phyloP scores from a whole-genome alignment of 192 early-diverging fungal species.

The Mortierella hygrophila region DNA sequence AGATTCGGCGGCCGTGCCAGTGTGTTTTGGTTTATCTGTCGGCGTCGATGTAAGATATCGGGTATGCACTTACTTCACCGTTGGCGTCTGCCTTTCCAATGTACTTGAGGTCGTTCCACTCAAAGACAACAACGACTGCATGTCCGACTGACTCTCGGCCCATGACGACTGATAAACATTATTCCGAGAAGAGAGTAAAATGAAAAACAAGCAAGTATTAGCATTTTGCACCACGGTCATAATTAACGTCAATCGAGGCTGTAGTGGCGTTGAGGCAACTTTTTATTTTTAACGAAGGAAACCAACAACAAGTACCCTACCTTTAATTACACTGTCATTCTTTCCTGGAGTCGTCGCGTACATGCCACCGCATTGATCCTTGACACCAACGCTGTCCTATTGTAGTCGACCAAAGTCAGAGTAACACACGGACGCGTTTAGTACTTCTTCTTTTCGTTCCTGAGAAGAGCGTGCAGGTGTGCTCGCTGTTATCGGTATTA shows the following conservation, averaged over 20 bases:
- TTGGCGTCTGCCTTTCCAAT: slow-evolving; percentile 52
- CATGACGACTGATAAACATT: slow-evolving; percentile 37
- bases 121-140: slow-evolving; percentile 60
- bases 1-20: background rate
- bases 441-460: background rate
- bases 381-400: slow-evolving; percentile 20
- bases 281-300: background rate
- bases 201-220: background rate
- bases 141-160: slow-evolving; percentile 49
- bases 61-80: slow-evolving; percentile 19
- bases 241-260: background rate
- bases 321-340: slow-evolving; percentile 40
- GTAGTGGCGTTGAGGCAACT: background rate
- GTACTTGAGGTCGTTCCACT: slow-evolving; percentile 59
- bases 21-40: background rate
- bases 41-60: background rate
- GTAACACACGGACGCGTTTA: background rate
- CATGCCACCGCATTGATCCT: slow-evolving; percentile 34
- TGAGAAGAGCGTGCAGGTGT: background rate
- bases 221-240: background rate
- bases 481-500: background rate
- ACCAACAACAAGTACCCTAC: slow-evolving; percentile 10
- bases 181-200: background rate
- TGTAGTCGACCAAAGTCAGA: background rate
- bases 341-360: slow-evolving; percentile 24